Base-by-base conservation (phyloP, 208 protist genomes). In the Crithidia fasciculata region DNA sequence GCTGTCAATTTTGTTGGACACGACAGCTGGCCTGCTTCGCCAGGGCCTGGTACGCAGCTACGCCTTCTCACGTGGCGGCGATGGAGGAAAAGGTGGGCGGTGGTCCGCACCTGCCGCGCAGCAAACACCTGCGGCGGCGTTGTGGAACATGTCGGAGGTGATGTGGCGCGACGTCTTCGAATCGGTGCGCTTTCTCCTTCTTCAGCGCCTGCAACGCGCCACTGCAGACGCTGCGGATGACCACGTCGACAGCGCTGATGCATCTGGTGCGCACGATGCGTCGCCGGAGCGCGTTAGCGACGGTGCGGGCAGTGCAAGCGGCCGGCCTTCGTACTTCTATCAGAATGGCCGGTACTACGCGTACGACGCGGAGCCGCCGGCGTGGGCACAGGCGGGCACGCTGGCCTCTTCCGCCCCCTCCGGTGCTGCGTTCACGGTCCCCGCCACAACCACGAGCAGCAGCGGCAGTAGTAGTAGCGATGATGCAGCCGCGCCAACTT, bases 291-390 rank as follows among this genome's bases (percentile, higher is more conserved):
- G 28, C 28, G 28, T 9, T 6, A 59, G 2, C 19, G 62, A 16
- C 40, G 36, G 6, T n/a, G 45, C 2, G 37, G 60, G 6, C 13
- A n/a, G 44, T 54, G 47, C n/a, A 8, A 19, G 19, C 7, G 52
- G 10, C 39, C 63, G 50, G 4, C 40, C 50, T 2, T 73, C 71
- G 16, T 67, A 69, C 43, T 85, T 81, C 47, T 85, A 81, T 54
- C 80, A 81, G 41, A 85, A 81, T 39, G 80, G 80, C 8, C 63
- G 53, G 16, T 81, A 81, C 71, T 81, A 81, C 61, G 71, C 67
- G 12, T 81, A 81, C 63, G 63, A 64, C 50, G 69, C 76, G 5
- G 18, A 65, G 43, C 59, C 50, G 37, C 66, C 66, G 2, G 59
- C 73, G 28, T 72, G 73, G 73, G 58, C 59, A 12, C 15, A 47